Evolutionary conservation across 805 yeast genomes (phyloP).

Genomic region (Myxozyma neglecta): DNA sequence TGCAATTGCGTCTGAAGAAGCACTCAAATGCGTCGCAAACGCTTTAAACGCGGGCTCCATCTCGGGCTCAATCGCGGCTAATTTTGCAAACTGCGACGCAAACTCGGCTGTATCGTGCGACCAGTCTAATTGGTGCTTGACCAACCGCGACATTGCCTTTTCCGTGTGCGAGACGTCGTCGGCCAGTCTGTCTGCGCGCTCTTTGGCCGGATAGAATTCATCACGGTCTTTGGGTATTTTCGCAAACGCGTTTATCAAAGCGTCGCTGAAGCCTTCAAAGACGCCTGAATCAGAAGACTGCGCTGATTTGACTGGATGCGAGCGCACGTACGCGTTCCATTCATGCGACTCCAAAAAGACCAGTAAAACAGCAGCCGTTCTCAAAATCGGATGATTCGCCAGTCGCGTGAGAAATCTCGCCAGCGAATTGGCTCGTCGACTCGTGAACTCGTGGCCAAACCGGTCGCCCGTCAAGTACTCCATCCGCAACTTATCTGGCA

Average conservation of each 20-base stretch:
- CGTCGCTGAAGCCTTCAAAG: conserved; percentile 83
- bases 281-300: conserved; percentile 42
- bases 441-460: conserved; percentile 79
- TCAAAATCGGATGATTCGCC: conserved; percentile 69
- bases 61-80: conserved; percentile 58
- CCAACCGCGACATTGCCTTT: conserved; percentile 68
- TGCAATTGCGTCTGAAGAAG: conserved; percentile 40
- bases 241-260: conserved; percentile 90
- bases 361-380: conserved; percentile 67
- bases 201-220: conserved; percentile 80
- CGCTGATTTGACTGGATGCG: conserved; percentile 45
- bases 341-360: conserved; percentile 71
- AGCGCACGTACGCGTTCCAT: conserved; percentile 66
- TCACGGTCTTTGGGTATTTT: conserved; percentile 62
- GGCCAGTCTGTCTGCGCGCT: conserved; percentile 77
- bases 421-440: conserved; percentile 76
- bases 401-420: conserved; percentile 73
- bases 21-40: conserved; percentile 52
- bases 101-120: conserved; percentile 72
- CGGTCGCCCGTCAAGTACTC: conserved; percentile 91
- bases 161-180: conserved; percentile 81
- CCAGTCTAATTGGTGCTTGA: conserved; percentile 70
- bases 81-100: conserved; percentile 64
- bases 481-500: conserved; percentile 87
- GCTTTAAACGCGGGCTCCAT: conserved; percentile 43